Base-by-base conservation (phyloP, 768 basidiomycete species). In the Phylloporus sp. region DNA sequence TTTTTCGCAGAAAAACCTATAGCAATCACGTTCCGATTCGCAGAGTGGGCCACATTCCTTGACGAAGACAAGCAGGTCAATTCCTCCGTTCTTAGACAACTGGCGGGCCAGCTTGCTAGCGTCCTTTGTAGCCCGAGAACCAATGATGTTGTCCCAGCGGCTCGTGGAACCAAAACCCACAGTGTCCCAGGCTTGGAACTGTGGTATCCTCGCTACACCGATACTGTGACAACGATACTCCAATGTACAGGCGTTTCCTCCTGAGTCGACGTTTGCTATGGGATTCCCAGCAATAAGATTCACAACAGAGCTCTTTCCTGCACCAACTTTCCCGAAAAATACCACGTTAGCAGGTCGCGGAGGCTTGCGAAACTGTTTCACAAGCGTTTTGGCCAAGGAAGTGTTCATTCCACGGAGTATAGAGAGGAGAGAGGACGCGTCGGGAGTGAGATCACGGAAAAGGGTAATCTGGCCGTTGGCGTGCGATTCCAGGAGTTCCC, bases 41-140 rank as follows among this genome's bases (percentile, higher is more conserved):
- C 59, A 66, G 54, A 73, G 63, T 44, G 69, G 61, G 6, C 70
- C 69, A 6, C 62, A 66, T 9, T 66, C 63, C 54, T 72, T 60
- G 38, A 64, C 65, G 53, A 66, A 72, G 2, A 73, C 48, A 15
- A 75, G 67, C 9, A 75, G 63, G 50, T 62, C 64, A 35, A 73
- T 49, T 6, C 72, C 71, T 9, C 58, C 67, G 3, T 40, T 43
- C 9, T 44, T 24, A 20, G 59, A 53, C 29, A 74, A 49, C 8
- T 49, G 50, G 8, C 59, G 49, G 37, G 72, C 56, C 24, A 76
- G 52, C 40, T 9, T 31, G 47, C 65, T 56, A 36, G 67, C 62
- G n/a, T n/a, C n/a, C n/a, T n/a, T n/a, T n/a, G n/a, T n/a, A n/a
- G n/a, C n/a, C n/a, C n/a, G n/a, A n/a, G n/a, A n/a, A n/a, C n/a